Evolutionary conservation across 768 basidiomycete species (phyloP).

Genomic region (Termitomyces sp.): DNA sequence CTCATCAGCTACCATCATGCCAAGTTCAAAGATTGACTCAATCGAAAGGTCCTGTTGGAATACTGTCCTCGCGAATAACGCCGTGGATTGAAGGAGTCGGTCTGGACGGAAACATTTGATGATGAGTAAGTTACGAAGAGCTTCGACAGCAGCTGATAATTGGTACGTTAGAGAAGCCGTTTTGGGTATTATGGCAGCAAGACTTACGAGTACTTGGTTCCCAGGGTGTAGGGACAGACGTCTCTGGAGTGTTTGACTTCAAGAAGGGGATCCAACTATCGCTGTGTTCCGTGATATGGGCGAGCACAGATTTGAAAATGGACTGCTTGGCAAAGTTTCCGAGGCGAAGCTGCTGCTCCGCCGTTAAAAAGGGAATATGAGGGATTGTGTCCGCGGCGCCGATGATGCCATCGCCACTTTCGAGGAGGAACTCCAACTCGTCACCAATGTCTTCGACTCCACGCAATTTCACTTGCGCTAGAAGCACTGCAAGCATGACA

Average conservation of each 20-base stretch:
- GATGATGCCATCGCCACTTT: slow-evolving; percentile 68
- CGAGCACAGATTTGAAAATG: slow-evolving; percentile 73
- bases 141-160: slow-evolving; percentile 58
- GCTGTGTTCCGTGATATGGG: slow-evolving; percentile 54
- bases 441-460: slow-evolving; percentile 75
- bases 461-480: slow-evolving; percentile 85
- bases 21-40: slow-evolving; percentile 72
- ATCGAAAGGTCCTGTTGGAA: slow-evolving; percentile 79
- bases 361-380: slow-evolving; percentile 44
- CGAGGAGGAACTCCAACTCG: slow-evolving; percentile 89
- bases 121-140: slow-evolving; percentile 70
- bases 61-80: slow-evolving; percentile 64
- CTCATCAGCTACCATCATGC: slow-evolving; percentile 73
- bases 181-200: not conserved
- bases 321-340: slow-evolving; percentile 65
- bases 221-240: slow-evolving; percentile 73
- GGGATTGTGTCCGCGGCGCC: slow-evolving; percentile 28
- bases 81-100: slow-evolving; percentile 79
- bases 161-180: slow-evolving; percentile 5
- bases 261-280: slow-evolving; percentile 72
- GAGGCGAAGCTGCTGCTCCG: slow-evolving; percentile 67
- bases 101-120: slow-evolving; percentile 93
- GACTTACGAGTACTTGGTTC: slow-evolving; percentile 69
- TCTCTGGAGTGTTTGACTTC: slow-evolving; percentile 60
- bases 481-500: slow-evolving; percentile 82